Evolutionary conservation across 2,329 filamentous ascomycete species (phyloP), one percentile per base, ranked within the genome.

Genomic region (Rhexocercosporidium sp.): DNA sequence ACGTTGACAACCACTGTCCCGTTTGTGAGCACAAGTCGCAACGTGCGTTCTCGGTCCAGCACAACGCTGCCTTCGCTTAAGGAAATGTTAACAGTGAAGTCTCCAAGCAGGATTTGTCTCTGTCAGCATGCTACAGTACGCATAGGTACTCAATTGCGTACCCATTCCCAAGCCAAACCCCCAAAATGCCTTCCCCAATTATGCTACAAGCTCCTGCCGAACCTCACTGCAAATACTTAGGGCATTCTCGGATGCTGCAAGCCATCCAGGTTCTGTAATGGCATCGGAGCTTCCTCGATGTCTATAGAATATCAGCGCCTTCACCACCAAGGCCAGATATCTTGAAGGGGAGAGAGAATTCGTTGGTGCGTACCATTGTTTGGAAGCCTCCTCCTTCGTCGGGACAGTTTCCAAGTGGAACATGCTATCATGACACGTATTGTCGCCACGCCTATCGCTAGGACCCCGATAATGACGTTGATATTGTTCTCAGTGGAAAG

Each of bases 211-310:
- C 53, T 51, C 29, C 54, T 51, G 20, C 54, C 62, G 41, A 65
- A 59, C 16, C 62, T 49, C 44, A 60, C 57, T 3, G 62, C 31
- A 34, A 59, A 49, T 16, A 60, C 62, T 31, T 53, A 53, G 4
- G 41, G 41, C 7, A 51, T 5, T 6, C 62, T 37, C 22, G 53
- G 29, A 25, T 51, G 22, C 18, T 47, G n/a, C 12, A 18, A 7
- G 22, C 22, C 22, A 44, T 31, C 41, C 20, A 57, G 39, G 16
- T 14, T 41, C 22, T 22, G 16, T 6, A 29, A 31, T 1, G 41
- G 37, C 14, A 14, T 37, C 11, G n/a, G 18, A 4, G 22, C 11
- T 18, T n/a, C 37, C 22, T 54, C 49, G 22, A n/a, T 18, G 16
- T 39, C 49, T 53, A 53, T 3, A 14, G 34, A 6, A 37, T 37